phyloP scores from a whole-genome alignment of 2,329 filamentous ascomycete genomes.

The Cladosporium sp. region DNA sequence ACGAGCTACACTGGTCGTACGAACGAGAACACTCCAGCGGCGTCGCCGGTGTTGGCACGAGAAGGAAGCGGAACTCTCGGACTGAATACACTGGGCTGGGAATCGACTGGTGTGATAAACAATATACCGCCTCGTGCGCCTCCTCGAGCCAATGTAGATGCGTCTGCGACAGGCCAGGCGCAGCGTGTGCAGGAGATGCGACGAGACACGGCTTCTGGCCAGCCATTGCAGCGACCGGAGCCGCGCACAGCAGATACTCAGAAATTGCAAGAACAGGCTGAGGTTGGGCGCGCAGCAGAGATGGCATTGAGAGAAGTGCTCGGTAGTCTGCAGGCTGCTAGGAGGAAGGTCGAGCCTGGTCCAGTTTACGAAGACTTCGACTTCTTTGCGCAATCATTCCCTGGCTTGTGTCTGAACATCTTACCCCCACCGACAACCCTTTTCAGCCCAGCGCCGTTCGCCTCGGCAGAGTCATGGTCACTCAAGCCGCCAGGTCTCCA shows the following conservation, averaged over 20 bases:
- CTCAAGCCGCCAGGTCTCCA: slow-evolving; percentile 71
- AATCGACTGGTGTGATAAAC: slow-evolving; percentile 76
- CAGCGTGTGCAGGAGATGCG: slow-evolving; percentile 36
- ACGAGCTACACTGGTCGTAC: slow-evolving; percentile 20
- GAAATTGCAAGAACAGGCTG: slow-evolving; percentile 61
- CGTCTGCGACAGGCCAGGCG: slow-evolving; percentile 33
- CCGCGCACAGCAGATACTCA: slow-evolving; percentile 50
- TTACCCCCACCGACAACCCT: slow-evolving; percentile 79
- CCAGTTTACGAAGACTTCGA: slow-evolving; percentile 72
- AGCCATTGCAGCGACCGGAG: slow-evolving; percentile 44
- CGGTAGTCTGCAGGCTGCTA: slow-evolving; percentile 78
- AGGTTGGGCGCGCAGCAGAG: slow-evolving; percentile 81
- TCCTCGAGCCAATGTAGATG: slow-evolving; percentile 33
- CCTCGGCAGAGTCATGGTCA: slow-evolving; percentile 79
- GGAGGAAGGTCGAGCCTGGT: slow-evolving; percentile 53
- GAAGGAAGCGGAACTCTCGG: slow-evolving; percentile 6
- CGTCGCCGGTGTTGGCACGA: slow-evolving; percentile 25
- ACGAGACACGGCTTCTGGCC: slow-evolving; percentile 30
- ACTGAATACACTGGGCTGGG: slow-evolving; percentile 69
- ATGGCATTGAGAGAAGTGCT: slow-evolving; percentile 81
- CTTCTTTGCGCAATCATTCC: slow-evolving; percentile 81
- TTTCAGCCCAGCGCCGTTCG: slow-evolving; percentile 77
- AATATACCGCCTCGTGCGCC: slow-evolving; percentile 56
- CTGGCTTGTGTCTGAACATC: slow-evolving; percentile 78
- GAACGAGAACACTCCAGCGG: slow-evolving; percentile 27